phyloP scores from a whole-genome alignment of 371 early-diverging fungal genomes.

The Mortierella sp. region DNA sequence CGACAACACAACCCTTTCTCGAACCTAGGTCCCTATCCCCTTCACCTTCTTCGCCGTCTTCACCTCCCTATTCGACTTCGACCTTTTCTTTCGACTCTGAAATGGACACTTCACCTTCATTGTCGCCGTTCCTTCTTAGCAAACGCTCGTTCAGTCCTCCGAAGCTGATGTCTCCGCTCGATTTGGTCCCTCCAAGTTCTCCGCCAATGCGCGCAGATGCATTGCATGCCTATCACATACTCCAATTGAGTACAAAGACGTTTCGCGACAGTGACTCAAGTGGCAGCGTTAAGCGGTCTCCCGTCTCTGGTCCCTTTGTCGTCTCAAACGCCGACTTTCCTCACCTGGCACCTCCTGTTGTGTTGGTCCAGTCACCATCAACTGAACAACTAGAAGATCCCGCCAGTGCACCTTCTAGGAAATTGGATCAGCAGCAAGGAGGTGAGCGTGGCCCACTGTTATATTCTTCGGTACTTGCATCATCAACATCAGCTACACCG shows the following conservation, averaged over 20 bases:
- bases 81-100: conserved; percentile 18
- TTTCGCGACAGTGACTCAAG: neutral
- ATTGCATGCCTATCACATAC: conserved; percentile 16
- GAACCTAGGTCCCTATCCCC: conserved; percentile 21
- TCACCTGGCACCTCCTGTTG: conserved; percentile 41
- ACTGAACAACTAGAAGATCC: conserved; percentile 12
- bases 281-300: neutral
- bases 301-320: neutral
- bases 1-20: conserved; percentile 12
- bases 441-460: conserved; percentile 18
- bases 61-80: conserved; percentile 12
- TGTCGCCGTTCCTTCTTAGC: conserved; percentile 35
- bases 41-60: conserved; percentile 20
- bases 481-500: conserved; percentile 34
- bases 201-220: conserved; percentile 30
- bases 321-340: conserved; percentile 23
- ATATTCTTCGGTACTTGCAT: conserved; percentile 44
- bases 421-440: conserved; percentile 1
- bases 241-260: conserved; percentile 15
- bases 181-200: conserved; percentile 8
- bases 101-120: conserved; percentile 31
- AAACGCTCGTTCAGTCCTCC: conserved; percentile 45
- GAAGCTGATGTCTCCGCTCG: conserved; percentile 11
- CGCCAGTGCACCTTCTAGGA: conserved; percentile 3
- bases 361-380: conserved; percentile 41